Evolutionary conservation across 345 rosid genomes (phyloP).

Genomic region (Aegle marmelos): DNA sequence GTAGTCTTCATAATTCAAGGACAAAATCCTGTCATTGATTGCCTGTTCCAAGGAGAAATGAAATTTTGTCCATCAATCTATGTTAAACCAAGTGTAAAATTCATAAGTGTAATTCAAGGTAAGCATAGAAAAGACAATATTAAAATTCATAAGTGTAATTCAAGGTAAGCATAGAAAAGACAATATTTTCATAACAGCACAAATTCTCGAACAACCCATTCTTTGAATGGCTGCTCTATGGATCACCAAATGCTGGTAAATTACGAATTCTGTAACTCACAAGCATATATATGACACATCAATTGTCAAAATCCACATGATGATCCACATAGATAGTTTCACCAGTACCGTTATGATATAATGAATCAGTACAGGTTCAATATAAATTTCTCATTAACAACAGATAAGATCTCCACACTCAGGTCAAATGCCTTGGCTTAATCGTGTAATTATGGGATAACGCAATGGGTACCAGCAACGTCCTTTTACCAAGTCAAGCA

Average conservation of each 20-base stretch:
- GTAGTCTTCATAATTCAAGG: conserved; percentile 43
- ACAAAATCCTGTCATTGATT: conserved; percentile 43
- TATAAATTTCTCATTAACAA: not conserved
- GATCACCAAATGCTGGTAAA: not conserved
- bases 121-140: not conserved
- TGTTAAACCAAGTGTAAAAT: not conserved
- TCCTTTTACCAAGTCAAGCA: not conserved
- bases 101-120: not conserved
- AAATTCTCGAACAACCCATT: not conserved
- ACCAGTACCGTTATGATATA: not conserved
- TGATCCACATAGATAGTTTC: not conserved
- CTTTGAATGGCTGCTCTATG: not conserved
- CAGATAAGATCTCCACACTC: not conserved
- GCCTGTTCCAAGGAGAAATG: conserved; percentile 30
- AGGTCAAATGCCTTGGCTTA: not conserved
- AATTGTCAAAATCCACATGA: not conserved
- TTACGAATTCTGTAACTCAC: not conserved
- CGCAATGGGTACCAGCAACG: not conserved
- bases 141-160: not conserved
- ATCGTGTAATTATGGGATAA: not conserved
- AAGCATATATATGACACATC: not conserved
- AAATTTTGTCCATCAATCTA: conserved; percentile 1
- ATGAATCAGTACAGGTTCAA: too few species aligned
- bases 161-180: not conserved
- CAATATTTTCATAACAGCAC: not conserved